phyloP scores from a whole-genome alignment of 2,329 filamentous ascomycete species.

The Aspergillus novoparasiticus region DNA sequence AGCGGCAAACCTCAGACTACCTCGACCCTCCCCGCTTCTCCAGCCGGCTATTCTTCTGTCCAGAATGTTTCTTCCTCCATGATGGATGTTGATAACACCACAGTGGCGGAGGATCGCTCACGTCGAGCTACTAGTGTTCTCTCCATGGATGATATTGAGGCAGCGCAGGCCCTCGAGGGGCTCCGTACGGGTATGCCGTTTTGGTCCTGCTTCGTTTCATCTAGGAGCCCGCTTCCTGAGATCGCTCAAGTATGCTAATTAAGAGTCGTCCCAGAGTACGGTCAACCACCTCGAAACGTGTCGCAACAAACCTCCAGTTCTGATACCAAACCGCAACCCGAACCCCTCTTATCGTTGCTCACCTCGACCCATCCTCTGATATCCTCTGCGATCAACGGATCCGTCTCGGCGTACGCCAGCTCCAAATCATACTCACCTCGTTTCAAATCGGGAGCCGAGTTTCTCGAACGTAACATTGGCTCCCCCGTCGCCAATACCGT shows the following conservation, averaged over 20 bases:
- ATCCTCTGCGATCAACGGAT: constrained; percentile 80
- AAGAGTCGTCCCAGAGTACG: constrained; percentile 56
- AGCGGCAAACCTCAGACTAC: constrained; percentile 5
- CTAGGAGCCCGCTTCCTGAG: no score
- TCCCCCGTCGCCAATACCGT: constrained; percentile 84
- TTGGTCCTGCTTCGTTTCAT: not conserved
- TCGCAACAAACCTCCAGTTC: constrained; percentile 35
- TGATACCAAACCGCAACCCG: constrained; percentile 57
- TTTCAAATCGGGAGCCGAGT: constrained; percentile 86
- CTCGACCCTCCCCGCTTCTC: constrained; percentile 14
- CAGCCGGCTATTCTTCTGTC: constrained; percentile 16
- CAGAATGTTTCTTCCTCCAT: constrained; percentile 33
- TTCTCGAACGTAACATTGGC: constrained; percentile 83
- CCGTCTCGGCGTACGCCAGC: constrained; percentile 79
- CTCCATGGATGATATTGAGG: constrained; percentile 56
- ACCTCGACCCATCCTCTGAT: constrained; percentile 87
- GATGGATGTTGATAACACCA: constrained; percentile 44
- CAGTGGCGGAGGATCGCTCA: constrained; percentile 41
- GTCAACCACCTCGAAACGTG: constrained; percentile 62
- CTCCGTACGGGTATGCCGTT: constrained; percentile 66
- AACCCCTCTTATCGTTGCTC: constrained; percentile 82
- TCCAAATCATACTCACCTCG: constrained; percentile 90
- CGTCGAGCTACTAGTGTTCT: constrained; percentile 49
- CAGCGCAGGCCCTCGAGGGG: constrained; percentile 75
- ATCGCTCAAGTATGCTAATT: not conserved